phyloP scores from a whole-genome alignment of 2,329 filamentous ascomycete species.

The Taxawa tesnikishii region DNA sequence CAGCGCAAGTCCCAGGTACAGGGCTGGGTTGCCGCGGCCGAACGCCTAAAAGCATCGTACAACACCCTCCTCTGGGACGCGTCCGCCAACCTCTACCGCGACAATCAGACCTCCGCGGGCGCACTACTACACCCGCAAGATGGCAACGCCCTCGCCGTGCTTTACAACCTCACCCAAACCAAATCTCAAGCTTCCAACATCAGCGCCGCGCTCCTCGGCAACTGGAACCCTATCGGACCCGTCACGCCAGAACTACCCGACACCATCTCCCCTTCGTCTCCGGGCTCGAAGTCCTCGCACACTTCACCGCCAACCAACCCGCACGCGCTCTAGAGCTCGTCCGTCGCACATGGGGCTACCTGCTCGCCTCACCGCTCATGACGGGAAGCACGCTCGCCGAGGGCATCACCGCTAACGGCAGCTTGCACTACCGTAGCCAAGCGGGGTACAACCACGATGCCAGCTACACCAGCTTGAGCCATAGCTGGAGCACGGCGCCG shows the following conservation, averaged over 20 bases:
- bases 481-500: slow-evolving; percentile 40
- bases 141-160: slow-evolving; percentile 30
- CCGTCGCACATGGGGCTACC: slow-evolving; percentile 38
- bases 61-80: slow-evolving; percentile 38
- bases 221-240: slow-evolving; percentile 33
- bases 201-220: too few species aligned
- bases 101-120: slow-evolving; percentile 39
- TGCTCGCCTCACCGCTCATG: slow-evolving; percentile 42
- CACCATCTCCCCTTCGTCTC: slow-evolving; percentile 37
- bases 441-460: too few species aligned
- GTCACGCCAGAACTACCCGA: slow-evolving; percentile 34
- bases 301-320: slow-evolving; percentile 28
- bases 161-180: slow-evolving; percentile 23
- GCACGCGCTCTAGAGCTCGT: slow-evolving; percentile 30
- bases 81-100: slow-evolving; percentile 37
- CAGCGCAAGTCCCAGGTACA: too few species aligned
- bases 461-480: slow-evolving; percentile 34
- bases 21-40: too few species aligned
- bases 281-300: slow-evolving; percentile 34
- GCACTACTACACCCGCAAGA: slow-evolving; percentile 40
- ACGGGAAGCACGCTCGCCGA: slow-evolving; percentile 42
- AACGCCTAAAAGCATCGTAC: too few species aligned
- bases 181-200: slow-evolving; percentile 22
- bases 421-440: slow-evolving; percentile 38
- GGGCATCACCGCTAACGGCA: slow-evolving; percentile 34